Conservation (phyloP, 257 asterid species). For the Solanum gracilifrons region DNA sequence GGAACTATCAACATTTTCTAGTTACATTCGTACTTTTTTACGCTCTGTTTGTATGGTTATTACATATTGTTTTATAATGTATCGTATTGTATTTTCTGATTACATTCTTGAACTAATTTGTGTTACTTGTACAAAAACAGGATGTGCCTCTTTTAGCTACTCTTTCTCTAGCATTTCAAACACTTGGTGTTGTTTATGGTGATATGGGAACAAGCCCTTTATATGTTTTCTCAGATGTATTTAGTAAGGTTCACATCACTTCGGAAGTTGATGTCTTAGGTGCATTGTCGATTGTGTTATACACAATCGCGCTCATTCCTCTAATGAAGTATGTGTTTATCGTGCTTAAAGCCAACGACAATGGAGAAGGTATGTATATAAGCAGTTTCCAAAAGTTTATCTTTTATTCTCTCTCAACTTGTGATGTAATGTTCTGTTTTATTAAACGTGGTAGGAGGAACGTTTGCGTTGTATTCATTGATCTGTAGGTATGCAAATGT, state of each 20-base stretch:
- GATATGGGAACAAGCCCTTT: conserved; percentile 98
- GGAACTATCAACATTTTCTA: background rate
- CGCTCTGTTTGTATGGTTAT: background rate
- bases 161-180: conserved; percentile 78
- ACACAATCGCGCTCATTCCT: conserved; percentile 89
- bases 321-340: conserved; percentile 72
- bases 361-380: conserved; percentile 62
- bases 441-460: conserved; percentile 67
- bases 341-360: conserved; percentile 87
- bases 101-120: background rate
- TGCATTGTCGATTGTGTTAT: conserved; percentile 77
- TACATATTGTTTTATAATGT: too few species aligned
- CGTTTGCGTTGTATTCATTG: conserved; percentile 85
- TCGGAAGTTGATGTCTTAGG: conserved; percentile 86
- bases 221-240: conserved; percentile 77
- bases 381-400: background rate
- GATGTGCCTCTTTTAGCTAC: conserved; percentile 57
- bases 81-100: background rate
- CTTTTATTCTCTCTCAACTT: background rate
- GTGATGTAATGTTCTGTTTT: background rate
- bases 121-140: conserved; percentile 24
- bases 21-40: background rate
- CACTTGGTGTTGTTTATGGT: conserved; percentile 95
- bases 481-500: conserved; percentile 90
- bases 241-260: conserved; percentile 75